phyloP scores from a whole-genome alignment of 148 eudicot species.

The Vaccinium corymbosum region DNA sequence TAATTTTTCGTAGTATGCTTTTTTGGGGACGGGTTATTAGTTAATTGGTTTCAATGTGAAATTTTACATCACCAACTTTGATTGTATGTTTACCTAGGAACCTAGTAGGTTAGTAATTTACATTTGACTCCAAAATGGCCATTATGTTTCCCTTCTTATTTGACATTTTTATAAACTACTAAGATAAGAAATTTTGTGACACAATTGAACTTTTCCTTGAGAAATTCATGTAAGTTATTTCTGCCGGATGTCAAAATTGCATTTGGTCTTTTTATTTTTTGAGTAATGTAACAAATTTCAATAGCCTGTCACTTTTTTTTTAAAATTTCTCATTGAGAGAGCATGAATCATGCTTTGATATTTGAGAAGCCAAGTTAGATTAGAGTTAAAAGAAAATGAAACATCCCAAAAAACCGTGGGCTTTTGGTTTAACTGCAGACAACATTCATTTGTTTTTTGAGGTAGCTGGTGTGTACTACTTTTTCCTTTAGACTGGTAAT shows the following conservation, averaged over 20 bases:
- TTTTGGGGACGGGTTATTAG: not conserved
- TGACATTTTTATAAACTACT: not conserved
- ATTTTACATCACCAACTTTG: not conserved
- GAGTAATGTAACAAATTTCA: no score
- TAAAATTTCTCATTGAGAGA: not conserved
- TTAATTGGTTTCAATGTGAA: not conserved
- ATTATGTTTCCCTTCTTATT: not conserved
- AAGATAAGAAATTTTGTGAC: not conserved
- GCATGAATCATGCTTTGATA: not conserved
- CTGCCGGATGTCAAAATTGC: no score
- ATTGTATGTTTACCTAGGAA: no score
- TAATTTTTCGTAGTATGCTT: not conserved
- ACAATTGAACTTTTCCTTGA: not conserved
- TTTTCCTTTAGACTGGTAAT: not conserved
- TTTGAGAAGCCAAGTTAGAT: not conserved
- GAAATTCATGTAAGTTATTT: no score
- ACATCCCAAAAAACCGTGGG: not conserved
- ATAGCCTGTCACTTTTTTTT: no score
- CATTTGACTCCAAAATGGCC: not conserved
- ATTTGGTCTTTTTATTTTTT: no score
- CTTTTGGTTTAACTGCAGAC: not conserved
- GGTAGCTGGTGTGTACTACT: not conserved
- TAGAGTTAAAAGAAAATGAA: not conserved
- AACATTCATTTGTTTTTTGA: not conserved
- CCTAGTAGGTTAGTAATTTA: not conserved